These are phyloP conservation scores for Mycena vitilis DNA, from an alignment of 768 basidiomycete genomes.

Conservation along the genomic window DNA sequence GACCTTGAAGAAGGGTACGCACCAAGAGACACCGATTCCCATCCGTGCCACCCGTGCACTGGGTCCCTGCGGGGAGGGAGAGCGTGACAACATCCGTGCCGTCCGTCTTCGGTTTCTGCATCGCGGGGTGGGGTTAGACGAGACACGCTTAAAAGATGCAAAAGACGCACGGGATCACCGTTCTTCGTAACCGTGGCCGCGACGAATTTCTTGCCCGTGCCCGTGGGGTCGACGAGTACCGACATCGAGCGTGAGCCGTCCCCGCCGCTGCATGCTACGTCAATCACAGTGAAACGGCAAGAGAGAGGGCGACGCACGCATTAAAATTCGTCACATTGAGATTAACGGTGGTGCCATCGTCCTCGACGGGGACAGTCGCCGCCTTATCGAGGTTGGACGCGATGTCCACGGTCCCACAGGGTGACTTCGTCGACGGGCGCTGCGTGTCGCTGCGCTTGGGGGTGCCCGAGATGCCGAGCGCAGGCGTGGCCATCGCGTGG, in stretches of 20 bases:
- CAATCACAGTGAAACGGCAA: too few species aligned
- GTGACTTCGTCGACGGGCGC: conserved; percentile 13
- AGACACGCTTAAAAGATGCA: too few species aligned
- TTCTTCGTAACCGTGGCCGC: conserved; percentile 27
- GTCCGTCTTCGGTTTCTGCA: conserved; percentile 2
- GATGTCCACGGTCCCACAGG: conserved; percentile 30
- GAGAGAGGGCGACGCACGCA: too few species aligned
- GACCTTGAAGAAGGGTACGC: not conserved
- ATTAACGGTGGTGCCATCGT: conserved; percentile 20
- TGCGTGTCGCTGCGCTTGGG: conserved; percentile 25
- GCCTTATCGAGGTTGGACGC: conserved; percentile 27
- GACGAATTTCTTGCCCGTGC: conserved; percentile 28
- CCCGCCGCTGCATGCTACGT: too few species aligned
- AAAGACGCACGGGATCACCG: conserved; percentile 12
- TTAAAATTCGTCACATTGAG: conserved; percentile 34
- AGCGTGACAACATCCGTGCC: conserved; percentile 41
- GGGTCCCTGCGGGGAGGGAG: conserved; percentile 44
- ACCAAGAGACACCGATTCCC: conserved; percentile 45
- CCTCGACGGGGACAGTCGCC: conserved; percentile 20
- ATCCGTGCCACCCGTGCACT: conserved; percentile 46
- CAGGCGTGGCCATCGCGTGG: conserved; percentile 30
- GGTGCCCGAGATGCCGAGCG: conserved; percentile 27
- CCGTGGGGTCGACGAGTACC: conserved; percentile 26
- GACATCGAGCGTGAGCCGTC: conserved; percentile 33
- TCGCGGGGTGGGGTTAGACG: too few species aligned